Conservation (phyloP, 148 eudicot genomes). For the Vaccinium vitisidaea region DNA sequence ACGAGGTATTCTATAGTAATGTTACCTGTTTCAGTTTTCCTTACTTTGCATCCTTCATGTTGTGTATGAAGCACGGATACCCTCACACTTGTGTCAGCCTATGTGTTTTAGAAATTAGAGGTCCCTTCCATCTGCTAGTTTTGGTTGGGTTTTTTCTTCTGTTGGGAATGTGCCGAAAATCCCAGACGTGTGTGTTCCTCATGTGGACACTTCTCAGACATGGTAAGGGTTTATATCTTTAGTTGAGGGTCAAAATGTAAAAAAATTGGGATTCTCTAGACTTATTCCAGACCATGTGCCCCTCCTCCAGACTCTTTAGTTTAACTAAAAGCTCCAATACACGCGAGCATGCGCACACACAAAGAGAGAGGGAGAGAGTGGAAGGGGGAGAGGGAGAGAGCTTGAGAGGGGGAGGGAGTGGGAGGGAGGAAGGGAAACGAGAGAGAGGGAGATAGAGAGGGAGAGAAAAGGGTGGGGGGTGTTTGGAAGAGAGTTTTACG, state of each 20-base stretch:
- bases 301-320: background rate
- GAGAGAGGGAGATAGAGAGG: too few relatives aligned
- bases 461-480: too few relatives aligned
- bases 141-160: background rate
- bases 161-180: background rate
- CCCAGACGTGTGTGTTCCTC: background rate
- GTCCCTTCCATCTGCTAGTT: background rate
- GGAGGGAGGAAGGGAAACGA: slow-evolving; percentile 23
- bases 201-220: background rate
- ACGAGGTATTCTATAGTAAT: slow-evolving; percentile 58
- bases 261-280: background rate
- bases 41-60: background rate
- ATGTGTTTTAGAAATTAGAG: background rate
- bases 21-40: background rate
- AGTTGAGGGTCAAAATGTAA: background rate
- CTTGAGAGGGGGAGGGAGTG: slow-evolving; percentile 12
- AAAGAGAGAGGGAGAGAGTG: slow-evolving; percentile 25
- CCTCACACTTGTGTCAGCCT: background rate
- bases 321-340: background rate
- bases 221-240: background rate
- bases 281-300: background rate
- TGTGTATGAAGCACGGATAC: background rate
- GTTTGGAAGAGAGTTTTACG: too few relatives aligned
- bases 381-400: too few relatives aligned
- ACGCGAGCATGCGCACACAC: background rate